Evolutionary conservation across 495 filamentous ascomycete genomes (phyloP).

Genomic region (Umbilicaria muhlenbergii): DNA sequence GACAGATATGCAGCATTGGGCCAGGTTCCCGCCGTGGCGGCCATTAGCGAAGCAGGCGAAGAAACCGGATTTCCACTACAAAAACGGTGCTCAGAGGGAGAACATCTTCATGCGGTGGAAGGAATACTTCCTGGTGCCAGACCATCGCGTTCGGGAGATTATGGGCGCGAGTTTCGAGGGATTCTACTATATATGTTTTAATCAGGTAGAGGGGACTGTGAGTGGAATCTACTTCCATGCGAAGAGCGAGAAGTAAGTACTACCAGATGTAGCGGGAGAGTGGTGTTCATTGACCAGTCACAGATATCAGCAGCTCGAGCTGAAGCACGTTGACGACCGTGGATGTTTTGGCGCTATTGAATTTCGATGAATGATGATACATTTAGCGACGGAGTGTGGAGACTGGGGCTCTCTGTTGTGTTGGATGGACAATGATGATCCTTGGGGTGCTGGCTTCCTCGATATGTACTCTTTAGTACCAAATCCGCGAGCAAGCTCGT

Average conservation of each 20-base stretch:
- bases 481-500: no score
- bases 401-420: no score
- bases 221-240: slow-evolving; percentile 96
- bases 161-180: slow-evolving; percentile 93
- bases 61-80: slow-evolving; percentile 56
- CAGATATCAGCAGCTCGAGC: slow-evolving; percentile 84
- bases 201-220: slow-evolving; percentile 70
- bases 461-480: no score
- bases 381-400: no score
- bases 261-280: not conserved
- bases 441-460: no score
- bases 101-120: slow-evolving; percentile 99
- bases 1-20: slow-evolving; percentile 89
- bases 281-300: not conserved
- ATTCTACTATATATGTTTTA: slow-evolving; percentile 99
- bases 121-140: slow-evolving; percentile 93
- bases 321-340: slow-evolving; percentile 70
- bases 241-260: slow-evolving; percentile 81
- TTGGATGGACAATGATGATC: no score
- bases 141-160: slow-evolving; percentile 80
- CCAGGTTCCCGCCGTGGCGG: slow-evolving; percentile 71
- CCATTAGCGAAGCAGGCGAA: slow-evolving; percentile 63
- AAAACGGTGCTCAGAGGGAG: slow-evolving; percentile 57
- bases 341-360: slow-evolving; percentile 84
- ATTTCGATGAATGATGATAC: slow-evolving; percentile 52